Evolutionary conservation across 106 monocot genomes (phyloP).

Genomic region (Dendrobium nobile): DNA sequence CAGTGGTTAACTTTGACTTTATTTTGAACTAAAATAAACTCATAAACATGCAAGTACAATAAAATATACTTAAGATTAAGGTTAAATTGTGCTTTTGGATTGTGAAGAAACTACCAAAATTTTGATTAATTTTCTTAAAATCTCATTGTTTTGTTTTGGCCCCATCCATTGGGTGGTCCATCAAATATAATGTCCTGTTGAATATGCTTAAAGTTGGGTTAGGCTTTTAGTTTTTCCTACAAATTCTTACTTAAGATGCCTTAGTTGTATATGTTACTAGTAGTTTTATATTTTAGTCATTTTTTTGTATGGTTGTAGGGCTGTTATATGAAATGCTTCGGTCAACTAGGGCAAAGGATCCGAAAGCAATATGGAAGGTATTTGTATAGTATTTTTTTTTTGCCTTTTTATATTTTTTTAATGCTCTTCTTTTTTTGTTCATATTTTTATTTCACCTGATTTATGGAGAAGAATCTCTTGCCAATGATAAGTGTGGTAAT

Average conservation of each 20-base stretch:
- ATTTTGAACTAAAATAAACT: neutral
- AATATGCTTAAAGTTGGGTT: neutral
- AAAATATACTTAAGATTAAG: neutral
- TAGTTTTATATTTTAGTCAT: neutral
- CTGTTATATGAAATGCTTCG: constrained; percentile 14
- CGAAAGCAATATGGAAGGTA: constrained; percentile 10
- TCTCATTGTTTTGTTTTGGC: neutral
- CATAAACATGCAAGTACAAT: neutral
- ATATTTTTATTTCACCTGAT: neutral
- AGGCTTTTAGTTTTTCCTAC: neutral
- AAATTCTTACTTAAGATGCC: neutral
- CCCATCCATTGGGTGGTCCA: neutral
- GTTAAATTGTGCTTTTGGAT: neutral
- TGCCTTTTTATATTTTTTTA: neutral
- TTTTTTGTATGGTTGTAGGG: constrained; percentile 1
- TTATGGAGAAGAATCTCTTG: neutral
- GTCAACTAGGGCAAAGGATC: constrained; percentile 4
- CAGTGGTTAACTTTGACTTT: neutral
- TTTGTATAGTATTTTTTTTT: neutral
- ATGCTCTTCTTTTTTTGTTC: neutral
- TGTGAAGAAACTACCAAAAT: neutral
- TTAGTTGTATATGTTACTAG: neutral
- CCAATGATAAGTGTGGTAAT: neutral
- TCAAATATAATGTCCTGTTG: neutral
- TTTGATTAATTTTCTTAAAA: neutral